phyloP scores from a whole-genome alignment of 441 rosid genomes.

The Corymbia citriodora region DNA sequence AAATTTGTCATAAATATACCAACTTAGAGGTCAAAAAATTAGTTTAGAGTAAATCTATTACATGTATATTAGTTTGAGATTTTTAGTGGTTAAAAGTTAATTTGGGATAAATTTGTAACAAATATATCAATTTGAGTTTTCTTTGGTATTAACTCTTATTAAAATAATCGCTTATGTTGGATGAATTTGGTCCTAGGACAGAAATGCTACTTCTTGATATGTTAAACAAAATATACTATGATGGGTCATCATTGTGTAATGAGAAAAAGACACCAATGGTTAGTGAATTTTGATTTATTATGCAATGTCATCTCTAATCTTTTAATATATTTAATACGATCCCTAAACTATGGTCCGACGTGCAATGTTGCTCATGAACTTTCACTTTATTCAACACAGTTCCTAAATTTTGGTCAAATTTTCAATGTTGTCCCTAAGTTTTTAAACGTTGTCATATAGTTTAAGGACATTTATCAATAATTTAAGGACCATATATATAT shows the following conservation, averaged over 20 bases:
- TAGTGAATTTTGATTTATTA: background rate
- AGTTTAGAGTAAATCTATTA: no score
- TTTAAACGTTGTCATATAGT: background rate
- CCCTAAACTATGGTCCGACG: accelerated
- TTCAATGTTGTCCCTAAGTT: background rate
- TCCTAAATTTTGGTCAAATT: background rate
- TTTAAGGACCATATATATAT: background rate
- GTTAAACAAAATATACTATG: background rate
- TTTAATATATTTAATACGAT: accelerated
- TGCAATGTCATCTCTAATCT: background rate
- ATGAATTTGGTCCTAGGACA: background rate
- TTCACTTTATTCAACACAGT: background rate
- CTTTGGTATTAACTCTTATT: background rate
- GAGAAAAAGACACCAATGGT: background rate
- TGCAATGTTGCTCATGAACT: accelerated
- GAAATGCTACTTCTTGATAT: background rate
- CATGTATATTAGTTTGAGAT: no score
- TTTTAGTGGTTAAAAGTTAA: no score
- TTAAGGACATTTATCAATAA: background rate
- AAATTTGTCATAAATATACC: no score
- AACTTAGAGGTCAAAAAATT: no score
- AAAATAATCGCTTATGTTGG: background rate
- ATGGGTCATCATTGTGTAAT: background rate
- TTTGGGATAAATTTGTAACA: no score
- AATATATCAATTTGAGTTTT: no score